phyloP scores from a whole-genome alignment of 108 stramenopile species.

The Stephanodiscus triporus region DNA sequence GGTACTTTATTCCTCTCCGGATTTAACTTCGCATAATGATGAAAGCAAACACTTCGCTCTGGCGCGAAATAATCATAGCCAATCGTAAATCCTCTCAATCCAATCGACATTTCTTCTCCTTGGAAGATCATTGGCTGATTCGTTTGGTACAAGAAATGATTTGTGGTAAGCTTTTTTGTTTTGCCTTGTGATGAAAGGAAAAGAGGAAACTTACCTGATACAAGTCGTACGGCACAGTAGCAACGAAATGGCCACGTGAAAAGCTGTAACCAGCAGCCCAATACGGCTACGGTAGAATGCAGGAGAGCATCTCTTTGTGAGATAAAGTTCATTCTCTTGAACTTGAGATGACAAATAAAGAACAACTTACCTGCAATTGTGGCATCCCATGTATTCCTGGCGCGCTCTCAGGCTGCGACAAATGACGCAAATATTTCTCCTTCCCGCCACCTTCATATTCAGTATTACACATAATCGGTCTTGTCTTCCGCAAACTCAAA shows the following conservation, averaged over 20 bases:
- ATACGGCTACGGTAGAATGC: conserved; percentile 47
- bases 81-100: conserved; percentile 58
- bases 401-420: conserved; percentile 54
- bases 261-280: conserved; percentile 89
- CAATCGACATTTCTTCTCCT: conserved; percentile 68
- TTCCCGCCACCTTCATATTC: conserved; percentile 54
- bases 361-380: conserved; percentile 37
- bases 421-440: conserved; percentile 58
- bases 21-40: conserved; percentile 56
- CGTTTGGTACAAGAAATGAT: conserved; percentile 11
- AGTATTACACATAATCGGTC: conserved; percentile 74
- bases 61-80: conserved; percentile 72
- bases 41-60: conserved; percentile 57
- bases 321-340: conserved; percentile 18
- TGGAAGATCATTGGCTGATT: conserved; percentile 65
- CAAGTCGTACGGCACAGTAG: conserved; percentile 56
- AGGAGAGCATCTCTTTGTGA: not conserved
- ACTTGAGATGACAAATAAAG: not conserved
- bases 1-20: conserved; percentile 42
- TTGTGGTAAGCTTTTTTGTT: not conserved
- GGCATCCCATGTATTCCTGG: conserved; percentile 53
- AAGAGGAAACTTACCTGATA: conserved; percentile 55
- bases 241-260: conserved; percentile 57
- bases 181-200: not conserved
- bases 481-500: conserved; percentile 44